Percentiles rank a stretch among this genome's conserved stretches.
Evolutionary conservation across 2,329 filamentous ascomycete genomes (phyloP).

Genomic region (Amylocarpus encephaloides): DNA sequence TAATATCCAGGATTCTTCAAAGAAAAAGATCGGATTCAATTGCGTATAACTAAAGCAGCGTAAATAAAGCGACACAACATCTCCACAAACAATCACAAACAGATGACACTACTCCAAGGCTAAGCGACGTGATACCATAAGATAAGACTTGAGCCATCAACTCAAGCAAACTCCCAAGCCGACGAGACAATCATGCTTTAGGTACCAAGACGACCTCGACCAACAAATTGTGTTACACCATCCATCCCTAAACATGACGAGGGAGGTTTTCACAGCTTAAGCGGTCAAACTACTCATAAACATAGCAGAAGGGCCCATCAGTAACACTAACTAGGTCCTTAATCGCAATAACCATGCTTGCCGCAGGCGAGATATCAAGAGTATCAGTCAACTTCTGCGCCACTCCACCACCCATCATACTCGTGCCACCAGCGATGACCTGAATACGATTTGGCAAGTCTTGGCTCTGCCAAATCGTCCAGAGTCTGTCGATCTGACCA

Average conservation of each 20-base stretch:
- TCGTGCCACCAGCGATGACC: slow-evolving; percentile 14
- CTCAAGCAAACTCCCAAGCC: too few species aligned
- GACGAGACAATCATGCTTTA: neutral
- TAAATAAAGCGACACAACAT: too few species aligned
- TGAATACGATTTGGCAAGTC: slow-evolving; percentile 28
- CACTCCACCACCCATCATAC: slow-evolving; percentile 14
- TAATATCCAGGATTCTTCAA: too few species aligned
- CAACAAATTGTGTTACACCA: neutral
- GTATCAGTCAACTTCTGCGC: slow-evolving; percentile 14
- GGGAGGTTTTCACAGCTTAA: neutral
- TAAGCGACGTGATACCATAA: too few species aligned
- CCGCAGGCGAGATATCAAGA: slow-evolving; percentile 7
- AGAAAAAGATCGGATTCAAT: too few species aligned
- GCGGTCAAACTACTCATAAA: slow-evolving; percentile 32
- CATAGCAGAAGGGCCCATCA: slow-evolving; percentile 39
- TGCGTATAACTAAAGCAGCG: too few species aligned
- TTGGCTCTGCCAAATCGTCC: slow-evolving; percentile 42
- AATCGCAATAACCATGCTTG: slow-evolving; percentile 7
- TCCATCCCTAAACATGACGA: neutral
- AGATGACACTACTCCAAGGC: too few species aligned
- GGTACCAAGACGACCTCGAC: neutral
- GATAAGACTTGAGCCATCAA: too few species aligned
- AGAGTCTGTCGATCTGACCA: slow-evolving; percentile 39
- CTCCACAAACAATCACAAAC: too few species aligned
- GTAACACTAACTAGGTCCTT: slow-evolving; percentile 34